Conservation (phyloP, 2,329 filamentous ascomycete genomes). For the Cordyceps javanica region DNA sequence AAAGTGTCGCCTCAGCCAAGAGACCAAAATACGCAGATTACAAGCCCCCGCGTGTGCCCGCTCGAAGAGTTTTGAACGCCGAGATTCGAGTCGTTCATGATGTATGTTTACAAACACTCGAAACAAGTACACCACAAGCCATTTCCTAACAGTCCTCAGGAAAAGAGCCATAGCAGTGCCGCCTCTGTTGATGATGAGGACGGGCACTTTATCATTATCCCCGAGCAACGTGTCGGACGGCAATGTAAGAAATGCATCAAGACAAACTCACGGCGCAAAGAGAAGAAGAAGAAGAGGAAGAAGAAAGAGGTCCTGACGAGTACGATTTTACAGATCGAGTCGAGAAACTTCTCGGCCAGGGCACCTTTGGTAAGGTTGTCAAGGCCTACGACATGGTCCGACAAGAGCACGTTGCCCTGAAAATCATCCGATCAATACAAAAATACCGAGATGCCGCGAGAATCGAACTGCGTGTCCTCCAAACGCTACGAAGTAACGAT, state of each 20-base stretch:
- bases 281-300: too few relatives aligned
- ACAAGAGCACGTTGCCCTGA: conserved; percentile 11
- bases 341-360: conserved; percentile 12
- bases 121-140: not conserved
- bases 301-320: too few relatives aligned
- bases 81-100: conserved; percentile 45
- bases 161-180: conserved; percentile 35
- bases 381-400: conserved; percentile 10
- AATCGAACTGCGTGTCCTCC: conserved; percentile 10
- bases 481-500: conserved; percentile 9
- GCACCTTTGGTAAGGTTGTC: conserved; percentile 10
- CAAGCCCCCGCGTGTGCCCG: not conserved
- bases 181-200: conserved; percentile 84
- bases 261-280: too few relatives aligned
- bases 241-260: conserved; percentile 10
- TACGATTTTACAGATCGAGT: conserved; percentile 3
- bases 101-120: conserved; percentile 33
- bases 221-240: conserved; percentile 47
- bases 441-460: conserved; percentile 13
- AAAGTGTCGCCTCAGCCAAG: not conserved
- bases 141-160: not conserved
- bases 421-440: conserved; percentile 12
- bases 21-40: not conserved
- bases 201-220: conserved; percentile 82
- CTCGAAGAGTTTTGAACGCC: not conserved